Conservation (phyloP, 73 alveolate genomes). For the Tetrahymena malaccensis region DNA sequence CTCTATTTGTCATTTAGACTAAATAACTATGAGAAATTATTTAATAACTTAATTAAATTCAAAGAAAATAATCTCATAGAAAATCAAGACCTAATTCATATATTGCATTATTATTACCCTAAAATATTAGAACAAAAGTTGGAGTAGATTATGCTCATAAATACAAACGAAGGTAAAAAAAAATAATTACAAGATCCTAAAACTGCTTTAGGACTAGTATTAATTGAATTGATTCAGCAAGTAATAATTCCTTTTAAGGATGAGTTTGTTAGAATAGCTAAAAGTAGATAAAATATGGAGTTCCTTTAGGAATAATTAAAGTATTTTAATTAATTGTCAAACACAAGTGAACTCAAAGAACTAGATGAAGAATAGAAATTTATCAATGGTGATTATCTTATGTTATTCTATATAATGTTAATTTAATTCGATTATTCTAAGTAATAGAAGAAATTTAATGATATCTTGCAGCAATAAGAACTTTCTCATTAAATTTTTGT, state of each 20-base stretch:
- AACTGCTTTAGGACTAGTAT: neutral
- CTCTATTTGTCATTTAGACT: neutral
- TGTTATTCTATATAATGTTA: neutral
- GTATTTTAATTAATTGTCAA: neutral
- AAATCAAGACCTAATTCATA: neutral
- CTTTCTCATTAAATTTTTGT: neutral
- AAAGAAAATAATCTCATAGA: neutral
- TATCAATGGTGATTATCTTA: neutral
- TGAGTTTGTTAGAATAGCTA: neutral
- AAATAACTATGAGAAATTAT: neutral
- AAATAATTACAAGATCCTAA: neutral
- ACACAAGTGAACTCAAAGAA: neutral
- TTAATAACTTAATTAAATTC: neutral
- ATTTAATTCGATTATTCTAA: neutral
- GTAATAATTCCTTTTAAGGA: neutral
- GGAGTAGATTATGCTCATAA: neutral
- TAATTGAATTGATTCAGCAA: neutral
- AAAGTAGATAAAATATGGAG: neutral
- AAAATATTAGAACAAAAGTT: neutral
- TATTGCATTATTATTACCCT: neutral
- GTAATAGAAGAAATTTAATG: neutral
- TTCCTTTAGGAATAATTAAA: neutral
- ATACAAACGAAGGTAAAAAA: neutral
- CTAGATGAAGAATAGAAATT: neutral
- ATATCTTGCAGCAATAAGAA: neutral